Base-by-base conservation (phyloP, 768 basidiomycete species). In the Mycena capillaripes region DNA sequence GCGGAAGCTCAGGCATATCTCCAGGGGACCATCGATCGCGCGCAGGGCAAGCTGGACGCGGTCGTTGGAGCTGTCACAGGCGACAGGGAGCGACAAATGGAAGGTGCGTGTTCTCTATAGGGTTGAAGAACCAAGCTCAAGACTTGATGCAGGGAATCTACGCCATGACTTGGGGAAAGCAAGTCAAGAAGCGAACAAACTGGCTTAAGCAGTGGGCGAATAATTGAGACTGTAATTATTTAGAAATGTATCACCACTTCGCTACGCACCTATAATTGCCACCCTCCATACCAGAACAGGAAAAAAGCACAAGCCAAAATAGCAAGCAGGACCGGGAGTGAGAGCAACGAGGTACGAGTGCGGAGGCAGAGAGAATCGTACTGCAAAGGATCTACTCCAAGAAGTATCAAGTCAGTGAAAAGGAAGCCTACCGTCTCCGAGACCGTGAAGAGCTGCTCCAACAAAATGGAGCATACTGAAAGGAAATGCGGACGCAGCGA, bases 61-160 rank as follows among this genome's bases (percentile, higher is more conserved):
- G 80, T 90, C 25, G 80, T 86, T 38, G 90, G 89, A 30, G 87
- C 90, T 5, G 71, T 91, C 52, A 84, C 80, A 17, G 89, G 89
- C n/a, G 90, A 90, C 78, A 83, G 84, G 75, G 36, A 79, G 30
- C 87, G 88, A 76, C 84, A 91, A 38, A 32, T 61, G 4, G 44
- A 58, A 4, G 72, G 72, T 70, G 8, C 61, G 71, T 23, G 19
- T 21, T 21, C n/a, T 12, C 1, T 4, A n/a, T 17, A 10, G 4
- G 32, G n/a, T 56, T 42, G 8, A 21, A 36, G n/a, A 3, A 1
- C 36, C 16, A 9, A 25, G n/a, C 9, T 36, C 4, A 38, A 0
- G 21, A 27, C 4, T 14, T 7, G 4, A 3, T 23, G 42, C 21
- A 73, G 67, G 72, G 14, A 73, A 73, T 17, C 2, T 69, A 7